Base-by-base conservation (phyloP, 2,329 filamentous ascomycete genomes). In the Periglandula ipomoeae region DNA sequence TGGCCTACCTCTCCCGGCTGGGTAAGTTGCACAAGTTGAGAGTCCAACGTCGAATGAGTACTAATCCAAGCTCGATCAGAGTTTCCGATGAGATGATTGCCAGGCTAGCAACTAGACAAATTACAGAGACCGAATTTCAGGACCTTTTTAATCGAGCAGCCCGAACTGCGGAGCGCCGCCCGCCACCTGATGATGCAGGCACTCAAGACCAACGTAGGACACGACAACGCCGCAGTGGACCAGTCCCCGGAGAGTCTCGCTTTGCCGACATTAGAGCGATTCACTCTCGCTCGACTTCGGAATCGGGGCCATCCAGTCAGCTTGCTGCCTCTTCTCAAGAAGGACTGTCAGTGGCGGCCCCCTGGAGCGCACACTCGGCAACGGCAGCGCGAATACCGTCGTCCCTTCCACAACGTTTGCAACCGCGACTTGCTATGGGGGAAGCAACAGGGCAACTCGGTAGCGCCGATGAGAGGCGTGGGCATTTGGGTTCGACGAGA, bases 161-260 rank as follows among this genome's bases (percentile, higher is more conserved):
- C 15, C 49, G 45, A 20, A 24, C 53, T 10, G 46, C 49, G 10
- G 58, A 57, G 30, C 55, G 61, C 52, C 60, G 60, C 17, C 58
- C 61, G 3, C 59, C 59, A 4, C 61, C 61, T 13, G 56, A 59
- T 43, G 62, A 64, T 44, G 48, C 46, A 17, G 42, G 34, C 9
- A 47, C 48, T 27, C 59, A 61, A 44, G 56, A 57, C 34, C 59
- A 61, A 42, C 60, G 62, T 38, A 55, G 62, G 42, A 61, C 57
- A 43, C 55, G 62, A 46, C 57, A 59, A 17, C 59, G 60, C 22
- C 59, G 58, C 38, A 54, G 51, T 44, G 53, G 51, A 35, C 41
- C 50, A 20, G 24, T 27, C 39, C 19, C 50, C 20, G 35, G 34
- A 26, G 41, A 41, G n/a, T 5, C 17, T 13, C 26, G 23, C 4